Evolutionary conservation across 2,329 filamentous ascomycete species (phyloP).

Genomic region (Colletotrichum salicis): DNA sequence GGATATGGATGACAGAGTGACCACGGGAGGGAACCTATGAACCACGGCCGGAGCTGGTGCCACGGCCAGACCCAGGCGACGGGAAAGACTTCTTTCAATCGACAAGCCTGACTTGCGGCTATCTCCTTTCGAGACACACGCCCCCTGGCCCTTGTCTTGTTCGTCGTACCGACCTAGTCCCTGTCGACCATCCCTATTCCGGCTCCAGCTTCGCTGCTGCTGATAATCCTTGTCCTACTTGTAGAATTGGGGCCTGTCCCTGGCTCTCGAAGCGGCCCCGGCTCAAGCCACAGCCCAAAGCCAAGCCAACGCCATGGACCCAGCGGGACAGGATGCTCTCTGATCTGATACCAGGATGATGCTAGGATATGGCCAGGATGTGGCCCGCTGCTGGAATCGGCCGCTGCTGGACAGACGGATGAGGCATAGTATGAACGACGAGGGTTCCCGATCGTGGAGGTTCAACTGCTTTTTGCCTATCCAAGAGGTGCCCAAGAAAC

Average conservation of each 20-base stretch:
- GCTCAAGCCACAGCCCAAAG: slow-evolving; percentile 27
- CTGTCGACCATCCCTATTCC: slow-evolving; percentile 9
- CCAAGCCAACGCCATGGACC: slow-evolving; percentile 29
- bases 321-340: slow-evolving; percentile 23
- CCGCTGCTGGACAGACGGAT: slow-evolving; percentile 31
- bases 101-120: slow-evolving; percentile 19
- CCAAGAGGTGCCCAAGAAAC: neutral
- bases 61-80: neutral
- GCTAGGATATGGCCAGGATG: slow-evolving; percentile 28
- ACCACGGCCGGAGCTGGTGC: slow-evolving; percentile 3
- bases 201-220: slow-evolving; percentile 7
- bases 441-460: slow-evolving; percentile 22
- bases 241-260: slow-evolving; percentile 16
- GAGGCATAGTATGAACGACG: slow-evolving; percentile 15
- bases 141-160: slow-evolving; percentile 4
- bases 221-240: slow-evolving; percentile 8
- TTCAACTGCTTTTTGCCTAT: neutral
- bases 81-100: slow-evolving; percentile 22
- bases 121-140: slow-evolving; percentile 20
- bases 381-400: slow-evolving; percentile 26
- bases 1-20: neutral
- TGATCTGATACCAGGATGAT: slow-evolving; percentile 37
- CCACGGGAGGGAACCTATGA: neutral
- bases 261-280: slow-evolving; percentile 17
- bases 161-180: neutral